Percentiles rank a stretch among this genome's conserved stretches.
phyloP scores from a whole-genome alignment of 1,284 basidiomycete species.

The Chalciporus sp. region DNA sequence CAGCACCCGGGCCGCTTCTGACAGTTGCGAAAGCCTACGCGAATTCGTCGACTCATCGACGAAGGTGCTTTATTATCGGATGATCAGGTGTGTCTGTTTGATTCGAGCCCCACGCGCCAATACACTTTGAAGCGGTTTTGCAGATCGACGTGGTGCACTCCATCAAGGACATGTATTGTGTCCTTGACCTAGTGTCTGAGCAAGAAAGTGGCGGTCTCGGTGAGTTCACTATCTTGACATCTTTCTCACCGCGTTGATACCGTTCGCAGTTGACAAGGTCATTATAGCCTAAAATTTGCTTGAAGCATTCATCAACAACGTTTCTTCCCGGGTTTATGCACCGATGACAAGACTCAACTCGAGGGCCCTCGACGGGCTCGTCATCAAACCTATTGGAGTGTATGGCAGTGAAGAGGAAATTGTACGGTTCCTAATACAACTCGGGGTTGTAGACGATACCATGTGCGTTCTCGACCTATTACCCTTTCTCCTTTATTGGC shows the following conservation, averaged over 20 bases:
- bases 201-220: constrained; percentile 52
- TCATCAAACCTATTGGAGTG: constrained; percentile 52
- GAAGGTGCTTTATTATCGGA: constrained; percentile 7
- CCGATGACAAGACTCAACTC: constrained; percentile 58
- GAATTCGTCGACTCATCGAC: constrained; percentile 12
- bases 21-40: constrained; percentile 19
- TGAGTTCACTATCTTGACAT: constrained; percentile 22
- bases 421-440: constrained; percentile 42
- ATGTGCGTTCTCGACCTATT: constrained; percentile 32
- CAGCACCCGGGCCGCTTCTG: not conserved
- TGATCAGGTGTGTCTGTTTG: constrained; percentile 15
- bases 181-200: constrained; percentile 55
- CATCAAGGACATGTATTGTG: constrained; percentile 48
- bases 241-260: not conserved
- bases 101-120: not conserved
- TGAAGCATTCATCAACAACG: constrained; percentile 44
- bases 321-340: constrained; percentile 46
- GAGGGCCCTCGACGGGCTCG: constrained; percentile 44
- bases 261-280: constrained; percentile 52
- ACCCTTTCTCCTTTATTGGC: not conserved
- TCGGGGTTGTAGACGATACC: constrained; percentile 38
- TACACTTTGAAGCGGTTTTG: not conserved
- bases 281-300: constrained; percentile 54
- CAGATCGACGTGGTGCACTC: constrained; percentile 33
- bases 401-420: constrained; percentile 58